Evolutionary conservation across 1,284 basidiomycete species (phyloP).

Genomic region (Puccinia hordei): DNA sequence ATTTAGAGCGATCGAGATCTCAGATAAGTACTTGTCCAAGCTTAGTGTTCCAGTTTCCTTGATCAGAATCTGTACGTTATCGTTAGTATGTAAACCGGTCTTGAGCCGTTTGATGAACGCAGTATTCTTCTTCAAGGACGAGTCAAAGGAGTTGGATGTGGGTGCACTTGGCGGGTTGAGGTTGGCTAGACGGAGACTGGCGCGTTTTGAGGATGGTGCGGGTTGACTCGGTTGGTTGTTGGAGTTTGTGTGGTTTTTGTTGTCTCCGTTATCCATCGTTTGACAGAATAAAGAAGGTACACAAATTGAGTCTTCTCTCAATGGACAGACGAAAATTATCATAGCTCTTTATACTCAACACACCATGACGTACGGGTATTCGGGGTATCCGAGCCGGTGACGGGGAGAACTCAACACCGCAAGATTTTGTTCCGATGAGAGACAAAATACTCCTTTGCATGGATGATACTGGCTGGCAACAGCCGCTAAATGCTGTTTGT

Average conservation of each 20-base stretch:
- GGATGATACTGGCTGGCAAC: too few species aligned
- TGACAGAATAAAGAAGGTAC: background rate
- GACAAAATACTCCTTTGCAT: too few species aligned
- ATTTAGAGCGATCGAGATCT: constrained; percentile 80
- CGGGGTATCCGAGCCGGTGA: too few species aligned
- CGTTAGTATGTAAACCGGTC: constrained; percentile 71
- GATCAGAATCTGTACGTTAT: constrained; percentile 78
- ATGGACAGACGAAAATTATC: too few species aligned
- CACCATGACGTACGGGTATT: too few species aligned
- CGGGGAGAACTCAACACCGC: too few species aligned
- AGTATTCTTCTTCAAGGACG: constrained; percentile 89
- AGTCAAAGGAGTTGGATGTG: constrained; percentile 63
- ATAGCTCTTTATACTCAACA: too few species aligned
- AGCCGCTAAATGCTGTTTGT: too few species aligned
- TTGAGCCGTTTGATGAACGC: constrained; percentile 86
- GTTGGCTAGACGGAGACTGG: constrained; percentile 20
- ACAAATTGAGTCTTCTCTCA: too few species aligned
- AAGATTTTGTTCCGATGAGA: too few species aligned
- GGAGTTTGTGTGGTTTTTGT: background rate
- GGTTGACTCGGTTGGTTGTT: constrained; percentile 1
- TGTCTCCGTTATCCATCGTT: background rate
- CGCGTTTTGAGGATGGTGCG: constrained; percentile 23
- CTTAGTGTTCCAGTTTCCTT: constrained; percentile 87
- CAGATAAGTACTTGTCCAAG: constrained; percentile 93
- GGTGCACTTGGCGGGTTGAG: constrained; percentile 7